phyloP scores from a whole-genome alignment of 768 basidiomycete genomes.

The Scleroderma citrinum region DNA sequence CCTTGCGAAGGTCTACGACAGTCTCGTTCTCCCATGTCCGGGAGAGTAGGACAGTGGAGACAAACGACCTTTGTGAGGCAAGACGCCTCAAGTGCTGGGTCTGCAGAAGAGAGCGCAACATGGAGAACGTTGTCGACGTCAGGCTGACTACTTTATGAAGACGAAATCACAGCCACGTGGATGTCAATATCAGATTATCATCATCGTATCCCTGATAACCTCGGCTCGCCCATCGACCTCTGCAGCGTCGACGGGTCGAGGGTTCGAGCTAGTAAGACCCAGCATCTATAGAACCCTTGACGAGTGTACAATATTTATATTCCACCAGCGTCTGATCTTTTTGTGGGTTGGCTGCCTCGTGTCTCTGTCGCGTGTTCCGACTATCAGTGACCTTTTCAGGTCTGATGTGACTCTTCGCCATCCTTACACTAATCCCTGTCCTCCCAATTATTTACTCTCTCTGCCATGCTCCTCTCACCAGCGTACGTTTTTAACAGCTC shows the following conservation, averaged over 20 bases:
- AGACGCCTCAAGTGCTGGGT: slow-evolving; percentile 10
- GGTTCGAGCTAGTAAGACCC: too few species aligned
- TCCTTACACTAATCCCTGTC: slow-evolving; percentile 11
- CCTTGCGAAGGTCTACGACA: slow-evolving; percentile 43
- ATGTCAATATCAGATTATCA: too few species aligned
- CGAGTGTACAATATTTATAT: too few species aligned
- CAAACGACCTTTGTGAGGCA: slow-evolving; percentile 30
- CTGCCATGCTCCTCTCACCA: slow-evolving; percentile 72
- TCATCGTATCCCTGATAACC: too few species aligned
- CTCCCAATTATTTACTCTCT: slow-evolving; percentile 14
- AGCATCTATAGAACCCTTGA: too few species aligned
- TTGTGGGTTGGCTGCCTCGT: slow-evolving; percentile 44
- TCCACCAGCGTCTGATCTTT: not conserved
- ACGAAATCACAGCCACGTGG: too few species aligned
- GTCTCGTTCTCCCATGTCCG: slow-evolving; percentile 51
- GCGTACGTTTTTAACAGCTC: slow-evolving; percentile 46
- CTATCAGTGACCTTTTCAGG: slow-evolving; percentile 24
- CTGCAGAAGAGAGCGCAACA: slow-evolving; percentile 23
- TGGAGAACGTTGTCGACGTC: slow-evolving; percentile 9
- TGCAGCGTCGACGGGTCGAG: too few species aligned
- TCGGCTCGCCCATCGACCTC: too few species aligned
- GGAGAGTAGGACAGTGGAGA: slow-evolving; percentile 52
- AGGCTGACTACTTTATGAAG: too few species aligned
- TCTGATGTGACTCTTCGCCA: slow-evolving; percentile 25
- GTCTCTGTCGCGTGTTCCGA: slow-evolving; percentile 42